Base-by-base conservation (phyloP, 192 early-diverging fungal genomes). In the Chytriomyces sp. region DNA sequence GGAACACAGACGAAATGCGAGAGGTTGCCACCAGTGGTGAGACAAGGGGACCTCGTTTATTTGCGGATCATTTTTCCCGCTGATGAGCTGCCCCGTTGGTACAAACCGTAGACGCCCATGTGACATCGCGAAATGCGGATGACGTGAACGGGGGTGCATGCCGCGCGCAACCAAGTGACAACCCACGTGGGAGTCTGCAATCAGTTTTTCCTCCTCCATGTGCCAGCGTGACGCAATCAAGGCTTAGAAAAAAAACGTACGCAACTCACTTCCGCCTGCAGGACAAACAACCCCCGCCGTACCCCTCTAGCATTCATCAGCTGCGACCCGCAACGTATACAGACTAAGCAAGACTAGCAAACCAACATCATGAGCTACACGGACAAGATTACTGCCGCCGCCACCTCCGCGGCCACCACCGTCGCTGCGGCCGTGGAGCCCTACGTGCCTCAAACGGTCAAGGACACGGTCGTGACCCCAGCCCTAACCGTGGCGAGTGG, bases 361-460 rank as follows among this genome's bases (percentile, higher is more conserved):
- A n/a, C 54, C n/a, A n/a, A 30, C 54, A 17, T 6, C 8, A 49
- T 49, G 44, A 49, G 17, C 44, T n/a, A 14, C 22, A 22, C 22
- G 17, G 44, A 49, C 44, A 49, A 49, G 22, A 14, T 49, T 22
- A 49, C 39, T 17, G 63, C 39, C 25, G 63, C 63, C 38, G 59
- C 33, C 17, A 19, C 59, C 5, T 8, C 44, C 58, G 64, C 64
- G 31, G 76, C 76, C 7, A 28, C 39, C 37, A 17, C 62, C 30
- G 75, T 74, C 52, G 71, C 62, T n/a, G 72, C 52, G 39, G 62
- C 44, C 26, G 78, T 80, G 34, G 83, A 82, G 44, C 78, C 80
- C 32, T 82, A 82, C 73, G 69, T 78, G 5, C 83, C 83, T 25
- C 73, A 82, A 58, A 73, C 77, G 25, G 80, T 77, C n/a, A 82